Conservation (phyloP, 23 red algal species). For the Gracilaria domingensis region DNA sequence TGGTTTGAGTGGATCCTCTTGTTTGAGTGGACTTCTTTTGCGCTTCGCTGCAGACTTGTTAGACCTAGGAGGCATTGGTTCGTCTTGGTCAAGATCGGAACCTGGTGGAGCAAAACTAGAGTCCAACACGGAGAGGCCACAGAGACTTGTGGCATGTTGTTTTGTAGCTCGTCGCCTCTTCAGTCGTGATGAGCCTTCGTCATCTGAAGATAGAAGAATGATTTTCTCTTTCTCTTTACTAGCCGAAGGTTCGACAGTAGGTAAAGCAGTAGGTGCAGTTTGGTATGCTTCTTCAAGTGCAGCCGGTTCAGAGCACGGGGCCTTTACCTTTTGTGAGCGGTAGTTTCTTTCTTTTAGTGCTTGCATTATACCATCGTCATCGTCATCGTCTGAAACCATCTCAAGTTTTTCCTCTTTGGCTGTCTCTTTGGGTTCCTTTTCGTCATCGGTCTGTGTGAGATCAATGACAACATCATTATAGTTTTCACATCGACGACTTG, state of each 20-base stretch:
- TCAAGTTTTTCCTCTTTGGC: neutral
- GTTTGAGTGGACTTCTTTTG: neutral
- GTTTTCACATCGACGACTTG: neutral
- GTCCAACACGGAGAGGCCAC: neutral
- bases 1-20: neutral
- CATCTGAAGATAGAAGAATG: conserved; percentile 6
- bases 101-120: neutral
- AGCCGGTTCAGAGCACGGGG: neutral
- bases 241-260: neutral
- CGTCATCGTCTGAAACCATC: conserved; percentile 1
- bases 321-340: neutral
- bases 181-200: conserved; percentile 9
- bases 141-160: neutral
- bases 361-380: neutral
- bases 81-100: neutral
- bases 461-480: neutral
- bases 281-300: neutral
- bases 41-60: neutral
- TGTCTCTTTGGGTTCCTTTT: neutral
- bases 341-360: neutral
- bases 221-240: neutral
- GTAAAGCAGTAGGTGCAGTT: neutral
- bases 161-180: conserved; percentile 11
- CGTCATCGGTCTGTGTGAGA: neutral
- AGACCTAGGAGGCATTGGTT: neutral